Evolutionary conservation across 495 filamentous ascomycete genomes (phyloP).

Genomic region (Aspergillus nanangensis): DNA sequence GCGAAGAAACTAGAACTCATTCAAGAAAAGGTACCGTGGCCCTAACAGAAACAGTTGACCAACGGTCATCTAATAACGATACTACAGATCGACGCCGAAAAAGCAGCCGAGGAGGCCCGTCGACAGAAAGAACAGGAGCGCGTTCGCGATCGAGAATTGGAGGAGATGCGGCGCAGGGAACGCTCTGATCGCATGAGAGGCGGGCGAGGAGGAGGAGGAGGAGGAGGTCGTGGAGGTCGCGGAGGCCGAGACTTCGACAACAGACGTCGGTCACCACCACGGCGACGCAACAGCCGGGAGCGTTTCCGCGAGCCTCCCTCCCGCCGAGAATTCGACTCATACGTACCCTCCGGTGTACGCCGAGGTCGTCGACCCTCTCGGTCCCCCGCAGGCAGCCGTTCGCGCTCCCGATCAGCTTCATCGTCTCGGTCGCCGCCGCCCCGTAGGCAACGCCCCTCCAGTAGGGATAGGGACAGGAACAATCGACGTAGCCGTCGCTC

Average conservation of each 20-base stretch:
- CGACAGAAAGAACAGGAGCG: slow-evolving; percentile 64
- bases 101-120: slow-evolving; percentile 70
- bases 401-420: slow-evolving; percentile 32
- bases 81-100: slow-evolving; percentile 73
- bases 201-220: slow-evolving; percentile 58
- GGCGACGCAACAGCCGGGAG: slow-evolving; percentile 51
- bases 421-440: slow-evolving; percentile 36
- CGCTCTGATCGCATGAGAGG: slow-evolving; percentile 55
- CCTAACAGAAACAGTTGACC: too few relatives aligned
- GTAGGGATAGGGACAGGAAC: slow-evolving; percentile 20
- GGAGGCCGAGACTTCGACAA: slow-evolving; percentile 46
- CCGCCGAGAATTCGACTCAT: slow-evolving; percentile 53
- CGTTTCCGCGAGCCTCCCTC: slow-evolving; percentile 48
- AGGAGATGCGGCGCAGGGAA: slow-evolving; percentile 66
- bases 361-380: slow-evolving; percentile 33
- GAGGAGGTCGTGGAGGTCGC: slow-evolving; percentile 51
- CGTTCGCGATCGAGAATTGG: slow-evolving; percentile 53
- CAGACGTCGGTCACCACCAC: slow-evolving; percentile 55
- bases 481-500: slow-evolving; percentile 33
- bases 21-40: slow-evolving; percentile 93
- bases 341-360: slow-evolving; percentile 44
- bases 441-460: slow-evolving; percentile 24
- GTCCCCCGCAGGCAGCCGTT: slow-evolving; percentile 28
- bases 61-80: slow-evolving; percentile 10
- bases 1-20: slow-evolving; percentile 93